phyloP scores from a whole-genome alignment of 83 land plant species.

The Diphasiastrum complanatum region DNA sequence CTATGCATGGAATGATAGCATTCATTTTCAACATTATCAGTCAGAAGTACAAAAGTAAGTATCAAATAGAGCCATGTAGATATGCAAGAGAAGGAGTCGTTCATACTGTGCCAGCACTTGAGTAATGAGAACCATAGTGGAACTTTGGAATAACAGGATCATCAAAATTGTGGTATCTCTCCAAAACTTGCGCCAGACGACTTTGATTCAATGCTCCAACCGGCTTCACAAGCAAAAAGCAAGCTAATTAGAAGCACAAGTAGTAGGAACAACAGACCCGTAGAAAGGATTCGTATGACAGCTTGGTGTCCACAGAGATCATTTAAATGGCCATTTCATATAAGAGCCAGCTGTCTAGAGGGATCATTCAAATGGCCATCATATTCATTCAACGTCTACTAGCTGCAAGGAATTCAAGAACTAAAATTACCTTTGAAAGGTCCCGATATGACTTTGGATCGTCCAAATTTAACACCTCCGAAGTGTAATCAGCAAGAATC shows the following conservation, averaged over 20 bases:
- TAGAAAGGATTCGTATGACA: too few species aligned
- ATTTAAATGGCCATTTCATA: too few species aligned
- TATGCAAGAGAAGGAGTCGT: background rate
- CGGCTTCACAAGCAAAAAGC: conserved; percentile 52
- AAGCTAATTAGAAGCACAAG: background rate
- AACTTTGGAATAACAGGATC: conserved; percentile 96
- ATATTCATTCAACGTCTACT: too few species aligned
- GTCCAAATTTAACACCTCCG: conserved; percentile 54
- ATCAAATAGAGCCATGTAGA: background rate
- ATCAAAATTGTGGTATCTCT: conserved; percentile 89
- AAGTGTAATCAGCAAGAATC: conserved; percentile 86
- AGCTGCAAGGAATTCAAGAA: background rate
- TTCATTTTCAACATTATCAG: too few species aligned
- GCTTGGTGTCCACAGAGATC: too few species aligned
- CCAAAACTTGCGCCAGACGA: conserved; percentile 72
- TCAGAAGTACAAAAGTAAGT: background rate
- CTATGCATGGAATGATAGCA: too few species aligned
- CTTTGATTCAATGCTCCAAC: conserved; percentile 87
- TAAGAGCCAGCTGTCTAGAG: too few species aligned
- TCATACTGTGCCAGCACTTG: conserved; percentile 93
- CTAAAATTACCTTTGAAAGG: conserved; percentile 68
- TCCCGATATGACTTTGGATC: conserved; percentile 76
- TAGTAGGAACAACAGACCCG: too few species aligned
- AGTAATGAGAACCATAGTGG: conserved; percentile 98
- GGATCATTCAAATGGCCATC: too few species aligned